phyloP scores from a whole-genome alignment of 2,329 filamentous ascomycete genomes.

The Colletotrichum tabaci region DNA sequence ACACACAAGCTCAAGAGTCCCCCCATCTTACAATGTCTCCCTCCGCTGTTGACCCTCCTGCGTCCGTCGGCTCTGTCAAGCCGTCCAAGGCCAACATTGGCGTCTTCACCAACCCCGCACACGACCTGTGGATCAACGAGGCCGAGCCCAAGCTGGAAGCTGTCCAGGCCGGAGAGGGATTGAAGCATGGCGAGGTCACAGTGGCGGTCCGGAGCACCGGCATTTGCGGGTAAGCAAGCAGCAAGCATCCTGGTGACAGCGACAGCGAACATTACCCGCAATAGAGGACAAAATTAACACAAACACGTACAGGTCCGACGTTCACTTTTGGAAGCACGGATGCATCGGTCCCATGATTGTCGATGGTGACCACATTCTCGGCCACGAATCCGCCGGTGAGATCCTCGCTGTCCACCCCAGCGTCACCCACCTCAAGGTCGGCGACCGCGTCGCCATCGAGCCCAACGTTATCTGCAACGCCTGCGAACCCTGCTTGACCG shows the following conservation, averaged over 20 bases:
- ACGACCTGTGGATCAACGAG: constrained; percentile 90
- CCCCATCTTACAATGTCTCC: constrained; percentile 51
- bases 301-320: constrained; percentile 77
- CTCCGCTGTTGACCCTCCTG: constrained; percentile 50
- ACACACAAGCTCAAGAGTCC: background rate
- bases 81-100: constrained; percentile 89
- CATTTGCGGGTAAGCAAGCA: constrained; percentile 85
- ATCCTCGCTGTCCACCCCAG: constrained; percentile 86
- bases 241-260: constrained; percentile 58
- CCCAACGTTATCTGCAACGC: constrained; percentile 93
- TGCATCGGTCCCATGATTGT: constrained; percentile 98
- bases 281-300: constrained; percentile 39
- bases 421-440: constrained; percentile 82
- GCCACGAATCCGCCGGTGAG: constrained; percentile 92
- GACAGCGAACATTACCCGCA: background rate
- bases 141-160: constrained; percentile 83
- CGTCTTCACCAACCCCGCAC: constrained; percentile 93
- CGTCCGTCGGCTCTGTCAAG: constrained; percentile 50
- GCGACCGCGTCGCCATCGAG: constrained; percentile 94
- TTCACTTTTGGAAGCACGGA: constrained; percentile 97
- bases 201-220: constrained; percentile 93
- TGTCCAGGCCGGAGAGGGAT: constrained; percentile 75
- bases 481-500: constrained; percentile 92
- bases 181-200: constrained; percentile 88
- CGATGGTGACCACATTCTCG: constrained; percentile 88